A percentile compares a stretch with the other conserved stretches of the same genome.
Conservation (phyloP, 768 basidiomycete genomes). For the Mycena galericulata region DNA sequence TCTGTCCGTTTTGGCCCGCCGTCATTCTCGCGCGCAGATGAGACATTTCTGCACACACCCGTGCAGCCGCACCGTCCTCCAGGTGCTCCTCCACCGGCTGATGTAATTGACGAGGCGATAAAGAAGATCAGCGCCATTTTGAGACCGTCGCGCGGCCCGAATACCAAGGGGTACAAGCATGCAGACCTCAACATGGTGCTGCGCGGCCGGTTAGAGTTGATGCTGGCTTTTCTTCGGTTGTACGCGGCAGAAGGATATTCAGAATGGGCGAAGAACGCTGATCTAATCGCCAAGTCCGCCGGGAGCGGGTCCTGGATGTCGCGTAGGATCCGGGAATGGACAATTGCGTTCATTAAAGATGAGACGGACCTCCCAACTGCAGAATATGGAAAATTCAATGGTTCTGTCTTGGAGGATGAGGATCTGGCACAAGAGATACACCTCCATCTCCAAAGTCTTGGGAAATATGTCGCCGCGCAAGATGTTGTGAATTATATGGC, state of each 20-base stretch:
- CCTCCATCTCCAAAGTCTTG: neutral
- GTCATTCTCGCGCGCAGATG: neutral
- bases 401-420: neutral
- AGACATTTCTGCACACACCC: neutral
- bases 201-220: neutral
- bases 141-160: neutral
- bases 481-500: slow-evolving; percentile 27
- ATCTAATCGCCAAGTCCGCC: neutral
- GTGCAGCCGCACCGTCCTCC: neutral
- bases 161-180: neutral
- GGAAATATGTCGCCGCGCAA: neutral
- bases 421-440: slow-evolving; percentile 1
- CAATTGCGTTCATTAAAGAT: neutral
- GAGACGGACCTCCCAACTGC: neutral
- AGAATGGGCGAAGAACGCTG: neutral
- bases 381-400: neutral
- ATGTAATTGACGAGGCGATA: neutral
- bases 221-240: too few relatives aligned
- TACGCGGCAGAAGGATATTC: neutral
- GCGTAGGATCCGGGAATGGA: neutral
- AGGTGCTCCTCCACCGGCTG: neutral
- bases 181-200: neutral
- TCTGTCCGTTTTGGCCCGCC: neutral
- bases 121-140: neutral
- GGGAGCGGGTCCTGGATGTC: neutral